Evolutionary conservation across 1,139 yeast genomes (phyloP).

Genomic region (Petasospora rhodanensis): DNA sequence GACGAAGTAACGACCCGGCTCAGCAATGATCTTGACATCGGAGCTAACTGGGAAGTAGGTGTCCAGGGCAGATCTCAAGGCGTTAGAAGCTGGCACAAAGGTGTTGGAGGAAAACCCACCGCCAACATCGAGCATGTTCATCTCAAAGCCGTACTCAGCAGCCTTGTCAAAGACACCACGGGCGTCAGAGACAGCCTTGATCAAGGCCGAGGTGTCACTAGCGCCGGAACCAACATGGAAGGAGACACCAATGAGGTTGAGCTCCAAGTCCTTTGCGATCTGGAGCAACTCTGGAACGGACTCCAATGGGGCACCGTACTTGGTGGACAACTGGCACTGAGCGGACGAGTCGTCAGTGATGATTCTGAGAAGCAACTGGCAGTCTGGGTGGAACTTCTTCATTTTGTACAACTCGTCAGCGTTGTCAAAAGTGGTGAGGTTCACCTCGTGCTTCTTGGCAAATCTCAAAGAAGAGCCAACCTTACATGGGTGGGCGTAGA

Average conservation of each 20-base stretch:
- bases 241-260: constrained; percentile 78
- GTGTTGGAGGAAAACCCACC: constrained; percentile 82
- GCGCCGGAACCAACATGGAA: constrained; percentile 98
- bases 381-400: constrained; percentile 59
- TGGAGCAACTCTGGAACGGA: constrained; percentile 54
- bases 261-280: constrained; percentile 54
- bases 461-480: constrained; percentile 73
- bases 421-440: constrained; percentile 86
- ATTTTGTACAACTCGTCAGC: constrained; percentile 78
- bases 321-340: constrained; percentile 80
- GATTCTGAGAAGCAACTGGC: constrained; percentile 72
- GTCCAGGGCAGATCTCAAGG: constrained; percentile 54
- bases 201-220: constrained; percentile 62
- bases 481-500: constrained; percentile 95
- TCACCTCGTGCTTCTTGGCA: constrained; percentile 53
- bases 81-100: constrained; percentile 57
- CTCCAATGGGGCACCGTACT: constrained; percentile 75
- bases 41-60: constrained; percentile 48
- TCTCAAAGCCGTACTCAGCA: constrained; percentile 38
- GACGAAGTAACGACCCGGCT: constrained; percentile 90
- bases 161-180: constrained; percentile 56
- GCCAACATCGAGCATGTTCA: constrained; percentile 76
- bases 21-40: constrained; percentile 68
- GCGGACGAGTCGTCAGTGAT: constrained; percentile 89
- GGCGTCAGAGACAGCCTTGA: constrained; percentile 71